Percentiles rank a stretch among this genome's conserved stretches.
Evolutionary conservation across 768 basidiomycete genomes (phyloP).

Genomic region (Podaxis carcinomalis): DNA sequence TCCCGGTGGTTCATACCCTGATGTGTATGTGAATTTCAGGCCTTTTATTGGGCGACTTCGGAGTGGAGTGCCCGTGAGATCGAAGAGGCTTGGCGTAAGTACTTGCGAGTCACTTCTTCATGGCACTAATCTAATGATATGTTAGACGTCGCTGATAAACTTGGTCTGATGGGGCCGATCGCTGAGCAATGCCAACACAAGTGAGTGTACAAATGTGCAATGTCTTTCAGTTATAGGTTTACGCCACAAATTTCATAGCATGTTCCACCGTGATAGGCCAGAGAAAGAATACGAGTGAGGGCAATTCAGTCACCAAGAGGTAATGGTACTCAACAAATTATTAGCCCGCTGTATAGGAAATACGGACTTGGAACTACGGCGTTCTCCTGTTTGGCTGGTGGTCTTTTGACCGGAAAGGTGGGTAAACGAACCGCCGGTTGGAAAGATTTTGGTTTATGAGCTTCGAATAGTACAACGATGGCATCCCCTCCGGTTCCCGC

Average conservation of each 20-base stretch:
- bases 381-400: constrained; percentile 70
- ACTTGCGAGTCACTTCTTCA: background rate
- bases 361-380: constrained; percentile 68
- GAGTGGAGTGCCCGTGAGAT: constrained; percentile 76
- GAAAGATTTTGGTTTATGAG: background rate
- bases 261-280: constrained; percentile 77
- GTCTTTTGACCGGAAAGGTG: constrained; percentile 77
- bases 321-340: background rate
- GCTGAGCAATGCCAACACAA: constrained; percentile 77
- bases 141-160: constrained; percentile 60
- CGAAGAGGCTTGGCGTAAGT: constrained; percentile 58
- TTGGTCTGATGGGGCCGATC: constrained; percentile 65
- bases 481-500: constrained; percentile 71
- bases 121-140: background rate
- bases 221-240: background rate
- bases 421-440: background rate
- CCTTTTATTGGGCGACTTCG: constrained; percentile 72
- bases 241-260: constrained; percentile 32
- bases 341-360: constrained; percentile 59
- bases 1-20: constrained; percentile 5
- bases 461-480: constrained; percentile 58
- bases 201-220: constrained; percentile 27
- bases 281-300: constrained; percentile 72
- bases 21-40: constrained; percentile 23
- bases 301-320: background rate